Base-by-base conservation (phyloP, 306 rosid species). In the Trifolium subterraneum region DNA sequence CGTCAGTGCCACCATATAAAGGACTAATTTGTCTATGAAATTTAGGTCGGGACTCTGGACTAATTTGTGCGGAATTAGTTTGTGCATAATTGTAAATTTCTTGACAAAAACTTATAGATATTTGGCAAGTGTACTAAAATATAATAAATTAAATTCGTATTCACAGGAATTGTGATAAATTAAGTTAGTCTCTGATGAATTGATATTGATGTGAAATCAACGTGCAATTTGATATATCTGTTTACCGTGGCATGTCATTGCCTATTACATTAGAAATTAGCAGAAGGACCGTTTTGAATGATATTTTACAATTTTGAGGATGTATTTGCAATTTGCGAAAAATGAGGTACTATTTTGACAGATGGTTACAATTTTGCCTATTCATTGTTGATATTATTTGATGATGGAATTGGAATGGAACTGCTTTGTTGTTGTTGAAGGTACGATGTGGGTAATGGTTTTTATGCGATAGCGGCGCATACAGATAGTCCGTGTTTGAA, bases 401-500 rank as follows among this genome's bases (percentile, higher is more conserved):
- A 29, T 60, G 65, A 60, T 60, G 65, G 22, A 60, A 29, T 60
- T 59, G 41, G 39, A 15, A 60, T 60, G 72, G 23, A 47, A n/a
- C 38, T 63, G 23, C 13, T 44, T 51, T 59, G 19, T 69, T 61
- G 42, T 77, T 78, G 68, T 73, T 59, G 76, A 87, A 93, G 98
- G 86, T 94, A 91, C 71, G 58, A 42, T 71, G 79, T 83, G 22
- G 98, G 97, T 2, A 83, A 86, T 63, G 95, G 95, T 18, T 94
- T 94, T 84, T 96, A 94, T 74, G 88, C 83, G 61, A 91, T 94
- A 63, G 98, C 97, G 71, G 98, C 98, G 0, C 98, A 94, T 84
- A 94, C 98, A 4, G 97, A 91, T 69, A 94, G 98, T 68, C 97
- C 98, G 0, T 94, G 98, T 82, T 82, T 94, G 48, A 94, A 94